A percentile compares a stretch with the other conserved stretches of the same genome.
Evolutionary conservation across 306 rosid genomes (phyloP).

Genomic region (Hylodesmum podocarpum): DNA sequence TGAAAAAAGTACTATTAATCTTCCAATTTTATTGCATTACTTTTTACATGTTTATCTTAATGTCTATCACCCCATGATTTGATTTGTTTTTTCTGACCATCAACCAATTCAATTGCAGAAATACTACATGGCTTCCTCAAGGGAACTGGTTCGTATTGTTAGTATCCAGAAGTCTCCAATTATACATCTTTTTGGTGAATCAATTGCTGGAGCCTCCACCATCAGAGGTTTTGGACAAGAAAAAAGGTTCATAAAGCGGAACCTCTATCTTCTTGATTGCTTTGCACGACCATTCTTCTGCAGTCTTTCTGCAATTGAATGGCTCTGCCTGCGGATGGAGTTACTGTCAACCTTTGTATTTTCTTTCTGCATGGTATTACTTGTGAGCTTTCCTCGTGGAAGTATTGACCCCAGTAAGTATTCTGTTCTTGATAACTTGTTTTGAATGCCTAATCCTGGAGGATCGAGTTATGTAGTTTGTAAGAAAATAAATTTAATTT

Average conservation of each 20-base stretch:
- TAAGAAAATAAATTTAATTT: neutral
- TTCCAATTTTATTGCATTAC: neutral
- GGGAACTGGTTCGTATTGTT: conserved; percentile 96
- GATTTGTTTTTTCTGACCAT: conserved; percentile 13
- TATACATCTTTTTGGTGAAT: conserved; percentile 92
- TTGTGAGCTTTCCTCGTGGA: conserved; percentile 96
- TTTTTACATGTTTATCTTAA: neutral
- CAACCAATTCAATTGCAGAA: conserved; percentile 54
- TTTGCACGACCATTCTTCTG: conserved; percentile 98
- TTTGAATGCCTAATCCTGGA: neutral
- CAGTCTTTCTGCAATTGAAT: conserved; percentile 98
- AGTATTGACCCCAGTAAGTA: conserved; percentile 92
- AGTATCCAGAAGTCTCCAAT: conserved; percentile 99
- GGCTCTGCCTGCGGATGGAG: conserved; percentile 99
- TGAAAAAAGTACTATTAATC: neutral
- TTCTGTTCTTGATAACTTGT: conserved; percentile 13
- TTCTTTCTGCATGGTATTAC: conserved; percentile 94
- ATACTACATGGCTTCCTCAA: conserved; percentile 99
- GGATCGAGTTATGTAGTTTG: neutral
- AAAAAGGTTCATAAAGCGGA: conserved; percentile 91
- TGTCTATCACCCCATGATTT: neutral
- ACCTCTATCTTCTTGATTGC: conserved; percentile 92
- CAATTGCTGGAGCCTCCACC: conserved; percentile 97
- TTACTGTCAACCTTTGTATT: conserved; percentile 90
- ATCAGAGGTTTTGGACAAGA: conserved; percentile 99